Base-by-base conservation (phyloP, 805 yeast genomes). In the Candida maesae region DNA sequence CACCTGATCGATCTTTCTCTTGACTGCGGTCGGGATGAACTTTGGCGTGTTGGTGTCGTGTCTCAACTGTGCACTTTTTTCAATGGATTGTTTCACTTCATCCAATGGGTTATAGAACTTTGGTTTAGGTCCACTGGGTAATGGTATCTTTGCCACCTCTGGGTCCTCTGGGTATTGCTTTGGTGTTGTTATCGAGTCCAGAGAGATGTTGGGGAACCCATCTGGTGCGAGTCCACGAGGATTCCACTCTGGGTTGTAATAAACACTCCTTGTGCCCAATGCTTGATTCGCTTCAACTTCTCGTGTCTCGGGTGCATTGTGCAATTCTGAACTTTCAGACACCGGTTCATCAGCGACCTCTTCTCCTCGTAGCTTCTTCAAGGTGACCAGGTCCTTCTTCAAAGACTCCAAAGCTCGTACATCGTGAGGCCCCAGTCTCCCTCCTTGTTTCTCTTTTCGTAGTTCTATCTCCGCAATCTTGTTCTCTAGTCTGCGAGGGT, bases 241-340 rank as follows among this genome's bases (percentile, higher is more conserved):
- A 45, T 81, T 81, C 64, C 83, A 70, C 46, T 81, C 85, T 5
- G 81, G 79, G 50, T 81, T 82, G 58, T 76, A 79, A 53, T 74
- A 81, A 2, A 79, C 65, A 7, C 85, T 78, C 28, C 67, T 60
- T 21, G 49, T 52, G 2, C 79, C 81, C 51, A 74, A 60, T 9
- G 27, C 35, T 11, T 24, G 33, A 11, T 15, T 31, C 7, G 24
- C 24, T 21, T 21, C 24, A 21, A 21, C 24, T n/a, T n/a, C n/a
- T n/a, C n/a, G n/a, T n/a, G n/a, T n/a, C 24, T 10, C 24, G 10
- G 24, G 24, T 10, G 10, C 24, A 21, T 21, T 21, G 24, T 10
- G 7, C 24, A 8, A 7, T 10, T 21, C 24, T 21, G 24, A 10
- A 21, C 10, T 7, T 21, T 21, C 10, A 8, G 24, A 12, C 5